Base-by-base conservation (phyloP, 1,284 basidiomycete genomes). In the Ganoderma resinaceum region DNA sequence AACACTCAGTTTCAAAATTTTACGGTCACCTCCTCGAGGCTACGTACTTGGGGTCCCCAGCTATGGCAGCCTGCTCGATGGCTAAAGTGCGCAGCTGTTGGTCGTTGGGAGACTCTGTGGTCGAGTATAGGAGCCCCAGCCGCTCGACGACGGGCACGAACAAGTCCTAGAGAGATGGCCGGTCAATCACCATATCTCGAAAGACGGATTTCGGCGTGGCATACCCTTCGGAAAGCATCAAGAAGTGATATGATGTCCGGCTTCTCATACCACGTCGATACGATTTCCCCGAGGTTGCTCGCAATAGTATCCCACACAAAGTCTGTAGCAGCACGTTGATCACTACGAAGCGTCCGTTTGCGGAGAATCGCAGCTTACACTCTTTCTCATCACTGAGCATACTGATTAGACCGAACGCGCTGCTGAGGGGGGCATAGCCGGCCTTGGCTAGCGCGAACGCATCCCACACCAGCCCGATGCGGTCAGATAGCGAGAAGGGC, bases 391-490 rank as follows among this genome's bases (percentile, higher is more conserved):
- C 82, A 61, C 85, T 87, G 70, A 96, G 83, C 58, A 86, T 85
- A 68, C 93, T 85, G 69, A 95, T 84, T 59, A 97, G 83, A 29
- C 86, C 89, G 73, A 98, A 84, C 12, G 91, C 90, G 71, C 90
- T 91, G 73, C 94, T 94, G 38, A 95, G 86, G 70, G 91, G 87
- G 61, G 88, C 84, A 75, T 94, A 88, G 1, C 95, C 95, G 33
- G 95, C 93, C 76, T 92, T 90, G 37, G 94, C 89, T 35, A 98
- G 86, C 0, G 92, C 91, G 76, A 94, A 88, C 2, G 92, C 87
- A 76, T 97, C 95, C 70, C 91, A 89, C 35, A 97, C 87, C 18
- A 98, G 84, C n/a, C 96, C 96, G 70, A 97, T 89, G 59, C 95
- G 89, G 80, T 99, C 97, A 72, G 68, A 58, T 1, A 67, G 40